phyloP scores from a whole-genome alignment of 139 green algal species.

The Eudorina sp. region DNA sequence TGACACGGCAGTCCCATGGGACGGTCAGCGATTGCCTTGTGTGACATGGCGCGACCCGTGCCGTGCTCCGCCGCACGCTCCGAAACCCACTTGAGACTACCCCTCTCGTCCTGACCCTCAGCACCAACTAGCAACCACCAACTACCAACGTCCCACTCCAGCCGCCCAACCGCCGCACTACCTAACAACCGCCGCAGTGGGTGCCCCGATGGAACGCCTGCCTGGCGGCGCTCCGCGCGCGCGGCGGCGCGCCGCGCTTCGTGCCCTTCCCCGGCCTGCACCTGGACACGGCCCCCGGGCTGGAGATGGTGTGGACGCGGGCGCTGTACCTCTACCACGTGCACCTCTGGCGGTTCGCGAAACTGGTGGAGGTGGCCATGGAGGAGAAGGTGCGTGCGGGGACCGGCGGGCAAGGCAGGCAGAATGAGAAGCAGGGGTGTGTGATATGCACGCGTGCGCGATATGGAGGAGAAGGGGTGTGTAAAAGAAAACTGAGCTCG shows the following conservation, averaged over 20 bases:
- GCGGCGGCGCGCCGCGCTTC: conserved; percentile 10
- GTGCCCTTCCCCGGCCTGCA: conserved; percentile 25
- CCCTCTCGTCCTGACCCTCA: too few species aligned
- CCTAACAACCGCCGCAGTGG: conserved; percentile 39
- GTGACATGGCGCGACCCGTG: too few species aligned
- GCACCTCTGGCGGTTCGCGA: conserved; percentile 50
- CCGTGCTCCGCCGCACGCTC: too few species aligned
- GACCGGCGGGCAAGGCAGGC: background rate
- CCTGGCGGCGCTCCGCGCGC: background rate
- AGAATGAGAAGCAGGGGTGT: background rate
- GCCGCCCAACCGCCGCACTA: too few species aligned
- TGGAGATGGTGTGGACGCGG: conserved; percentile 9
- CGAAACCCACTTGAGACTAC: too few species aligned
- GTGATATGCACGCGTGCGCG: background rate
- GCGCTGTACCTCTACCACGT: conserved; percentile 29
- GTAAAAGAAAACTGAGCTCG: too few species aligned
- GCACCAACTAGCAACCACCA: too few species aligned
- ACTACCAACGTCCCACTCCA: too few species aligned
- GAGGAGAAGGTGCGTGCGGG: conserved; percentile 52
- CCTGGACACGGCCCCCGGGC: background rate
- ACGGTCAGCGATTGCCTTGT: too few species aligned
- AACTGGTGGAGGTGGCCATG: conserved; percentile 48
- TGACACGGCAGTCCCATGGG: too few species aligned
- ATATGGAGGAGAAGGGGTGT: too few species aligned
- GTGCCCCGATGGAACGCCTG: background rate